These are phyloP conservation scores for Chlamydomonas sp. DNA, from an alignment of 139 green algal species.

Conservation along the genomic window DNA sequence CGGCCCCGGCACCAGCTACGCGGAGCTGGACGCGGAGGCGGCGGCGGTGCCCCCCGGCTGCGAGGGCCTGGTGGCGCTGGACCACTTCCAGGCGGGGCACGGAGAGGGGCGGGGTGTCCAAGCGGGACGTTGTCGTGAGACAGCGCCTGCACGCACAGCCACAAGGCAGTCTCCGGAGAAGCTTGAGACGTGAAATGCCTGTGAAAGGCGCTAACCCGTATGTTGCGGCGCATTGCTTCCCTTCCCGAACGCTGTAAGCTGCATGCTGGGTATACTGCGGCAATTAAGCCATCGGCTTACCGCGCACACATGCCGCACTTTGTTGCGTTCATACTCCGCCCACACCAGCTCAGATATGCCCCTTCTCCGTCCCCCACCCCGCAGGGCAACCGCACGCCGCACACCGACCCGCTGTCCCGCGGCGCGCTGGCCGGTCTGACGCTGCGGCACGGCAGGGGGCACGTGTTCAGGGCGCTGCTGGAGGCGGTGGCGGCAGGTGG, in stretches of 20 bases:
- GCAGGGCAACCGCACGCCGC: conserved; percentile 84
- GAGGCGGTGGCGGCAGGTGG: conserved; percentile 66
- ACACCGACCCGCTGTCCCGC: conserved; percentile 79
- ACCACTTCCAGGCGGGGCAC: conserved; percentile 81
- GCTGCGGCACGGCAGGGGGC: conserved; percentile 71
- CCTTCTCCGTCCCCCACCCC: neutral
- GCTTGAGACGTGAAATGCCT: too few relatives aligned
- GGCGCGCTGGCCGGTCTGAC: conserved; percentile 80
- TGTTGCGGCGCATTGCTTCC: too few relatives aligned
- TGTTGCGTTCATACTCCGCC: neutral
- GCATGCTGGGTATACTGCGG: too few relatives aligned
- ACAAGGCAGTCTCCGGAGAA: too few relatives aligned
- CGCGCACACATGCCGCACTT: neutral
- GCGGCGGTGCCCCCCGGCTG: conserved; percentile 67
- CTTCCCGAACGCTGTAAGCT: too few relatives aligned
- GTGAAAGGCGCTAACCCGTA: too few relatives aligned
- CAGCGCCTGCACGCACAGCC: too few relatives aligned
- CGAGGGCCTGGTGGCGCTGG: conserved; percentile 77
- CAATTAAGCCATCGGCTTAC: too few relatives aligned
- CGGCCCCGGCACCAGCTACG: conserved; percentile 56
- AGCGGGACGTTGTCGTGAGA: too few relatives aligned
- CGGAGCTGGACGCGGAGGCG: conserved; percentile 70
- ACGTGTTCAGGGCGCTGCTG: conserved; percentile 77
- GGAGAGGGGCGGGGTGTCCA: neutral
- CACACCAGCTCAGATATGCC: neutral